phyloP scores from a whole-genome alignment of 2,329 filamentous ascomycete species.

The Cordyceps pruinosa region DNA sequence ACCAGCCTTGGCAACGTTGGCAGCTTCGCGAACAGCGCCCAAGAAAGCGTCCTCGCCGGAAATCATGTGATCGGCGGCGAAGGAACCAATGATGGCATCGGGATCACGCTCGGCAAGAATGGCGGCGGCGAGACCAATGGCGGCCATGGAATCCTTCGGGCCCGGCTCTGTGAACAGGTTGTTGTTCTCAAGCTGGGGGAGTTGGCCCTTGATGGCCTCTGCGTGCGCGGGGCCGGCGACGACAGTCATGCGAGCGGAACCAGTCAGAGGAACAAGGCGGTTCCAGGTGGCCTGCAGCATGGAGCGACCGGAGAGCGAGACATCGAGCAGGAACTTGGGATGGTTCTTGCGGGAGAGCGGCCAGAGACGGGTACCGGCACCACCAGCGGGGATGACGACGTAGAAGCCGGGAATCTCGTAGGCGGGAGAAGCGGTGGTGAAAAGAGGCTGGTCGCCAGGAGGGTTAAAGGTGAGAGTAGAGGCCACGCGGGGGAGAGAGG shows the following conservation, averaged over 20 bases:
- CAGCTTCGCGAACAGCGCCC: conserved; percentile 20
- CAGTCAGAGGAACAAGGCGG: conserved; percentile 21
- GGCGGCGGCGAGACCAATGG: conserved; percentile 21
- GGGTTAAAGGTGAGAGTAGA: conserved; percentile 12
- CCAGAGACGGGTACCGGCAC: conserved; percentile 23
- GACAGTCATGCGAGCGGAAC: conserved; percentile 20
- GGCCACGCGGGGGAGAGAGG: conserved; percentile 11
- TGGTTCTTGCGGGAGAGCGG: conserved; percentile 22
- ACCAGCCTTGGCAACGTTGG: conserved; percentile 21
- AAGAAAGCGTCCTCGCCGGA: conserved; percentile 23
- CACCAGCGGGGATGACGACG: conserved; percentile 22
- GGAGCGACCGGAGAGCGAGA: conserved; percentile 21
- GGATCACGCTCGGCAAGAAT: conserved; percentile 20
- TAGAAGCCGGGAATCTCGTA: conserved; percentile 23
- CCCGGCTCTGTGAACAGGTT: conserved; percentile 23
- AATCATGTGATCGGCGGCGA: conserved; percentile 23
- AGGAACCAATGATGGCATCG: conserved; percentile 21
- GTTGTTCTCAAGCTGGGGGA: conserved; percentile 18
- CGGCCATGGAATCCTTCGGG: conserved; percentile 23
- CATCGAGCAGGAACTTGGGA: conserved; percentile 23
- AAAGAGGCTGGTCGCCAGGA: conserved; percentile 10
- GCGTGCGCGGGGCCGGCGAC: conserved; percentile 21
- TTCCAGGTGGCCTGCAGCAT: conserved; percentile 22
- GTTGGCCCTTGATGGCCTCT: conserved; percentile 19
- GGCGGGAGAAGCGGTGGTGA: conserved; percentile 13